Percentiles rank a stretch among this genome's conserved stretches.
These are phyloP conservation scores for Pseudogymnoascus sp. DNA, from an alignment of 2,329 filamentous ascomycete genomes.

Conservation along the genomic window DNA sequence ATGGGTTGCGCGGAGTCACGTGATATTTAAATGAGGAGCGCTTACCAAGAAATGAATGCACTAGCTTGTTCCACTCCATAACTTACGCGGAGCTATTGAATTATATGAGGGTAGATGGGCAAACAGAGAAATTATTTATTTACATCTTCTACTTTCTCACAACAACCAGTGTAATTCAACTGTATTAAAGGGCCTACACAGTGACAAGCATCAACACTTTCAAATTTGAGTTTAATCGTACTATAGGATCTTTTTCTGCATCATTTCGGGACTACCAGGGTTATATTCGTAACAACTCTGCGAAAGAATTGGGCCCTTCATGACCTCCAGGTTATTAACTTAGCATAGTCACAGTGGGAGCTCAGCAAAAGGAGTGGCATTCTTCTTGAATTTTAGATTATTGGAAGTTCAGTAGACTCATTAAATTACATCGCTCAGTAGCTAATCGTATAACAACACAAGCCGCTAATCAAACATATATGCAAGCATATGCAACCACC, in stretches of 20 bases:
- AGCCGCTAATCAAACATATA: background rate
- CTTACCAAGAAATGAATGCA: conserved; percentile 31
- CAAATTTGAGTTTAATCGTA: background rate
- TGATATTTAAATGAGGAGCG: background rate
- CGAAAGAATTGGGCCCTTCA: background rate
- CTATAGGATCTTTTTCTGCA: background rate
- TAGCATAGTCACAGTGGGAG: background rate
- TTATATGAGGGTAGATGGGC: background rate
- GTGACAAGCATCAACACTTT: background rate
- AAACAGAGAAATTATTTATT: background rate
- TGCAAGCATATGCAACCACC: background rate
- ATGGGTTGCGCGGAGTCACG: background rate
- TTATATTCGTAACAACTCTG: background rate
- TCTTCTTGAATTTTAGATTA: background rate
- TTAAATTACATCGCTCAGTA: background rate
- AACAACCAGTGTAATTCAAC: background rate
- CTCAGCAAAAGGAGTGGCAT: background rate
- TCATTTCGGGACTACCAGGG: background rate
- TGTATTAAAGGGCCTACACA: background rate
- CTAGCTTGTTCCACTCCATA: conserved; percentile 31
- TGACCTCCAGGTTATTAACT: background rate
- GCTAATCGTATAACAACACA: background rate
- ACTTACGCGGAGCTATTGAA: background rate
- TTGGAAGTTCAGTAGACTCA: background rate
- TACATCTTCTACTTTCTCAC: background rate